Evolutionary conservation across 306 rosid species (phyloP).

Genomic region (Prunus salicina): DNA sequence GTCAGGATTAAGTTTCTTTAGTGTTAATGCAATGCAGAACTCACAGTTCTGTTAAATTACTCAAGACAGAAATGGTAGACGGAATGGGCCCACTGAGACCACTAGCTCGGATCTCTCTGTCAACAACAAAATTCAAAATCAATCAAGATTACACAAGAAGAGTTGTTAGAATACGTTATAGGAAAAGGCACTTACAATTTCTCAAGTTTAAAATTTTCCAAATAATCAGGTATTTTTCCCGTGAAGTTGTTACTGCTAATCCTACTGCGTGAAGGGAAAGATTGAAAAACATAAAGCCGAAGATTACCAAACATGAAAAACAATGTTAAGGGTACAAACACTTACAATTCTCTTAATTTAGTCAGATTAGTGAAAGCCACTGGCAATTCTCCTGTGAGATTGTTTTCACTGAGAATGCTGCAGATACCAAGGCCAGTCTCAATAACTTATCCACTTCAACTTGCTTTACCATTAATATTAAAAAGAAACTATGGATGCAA

Average conservation of each 20-base stretch:
- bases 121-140: background rate
- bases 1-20: too few relatives aligned
- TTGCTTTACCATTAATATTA: too few relatives aligned
- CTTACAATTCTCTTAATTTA: slow-evolving; percentile 28
- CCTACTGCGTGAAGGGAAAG: slow-evolving; percentile 15
- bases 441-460: too few relatives aligned
- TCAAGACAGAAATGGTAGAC: slow-evolving; percentile 18
- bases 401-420: slow-evolving; percentile 19
- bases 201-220: slow-evolving; percentile 9
- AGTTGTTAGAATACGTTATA: background rate
- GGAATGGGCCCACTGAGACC: slow-evolving; percentile 34
- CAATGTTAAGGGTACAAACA: too few relatives aligned
- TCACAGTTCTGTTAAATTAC: too few relatives aligned
- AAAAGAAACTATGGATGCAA: too few relatives aligned
- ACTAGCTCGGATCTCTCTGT: slow-evolving; percentile 35
- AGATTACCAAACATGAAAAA: background rate
- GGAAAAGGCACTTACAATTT: slow-evolving; percentile 15
- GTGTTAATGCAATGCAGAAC: too few relatives aligned
- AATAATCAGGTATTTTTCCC: slow-evolving; percentile 21
- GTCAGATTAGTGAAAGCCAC: background rate
- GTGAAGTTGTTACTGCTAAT: slow-evolving; percentile 33
- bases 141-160: background rate
- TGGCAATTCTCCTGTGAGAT: slow-evolving; percentile 34
- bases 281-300: background rate
- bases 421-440: too few relatives aligned